These are phyloP conservation scores for Globisporangium echinulatum DNA, from an alignment of 352 stramenopile genomes.

Conservation along the genomic window DNA sequence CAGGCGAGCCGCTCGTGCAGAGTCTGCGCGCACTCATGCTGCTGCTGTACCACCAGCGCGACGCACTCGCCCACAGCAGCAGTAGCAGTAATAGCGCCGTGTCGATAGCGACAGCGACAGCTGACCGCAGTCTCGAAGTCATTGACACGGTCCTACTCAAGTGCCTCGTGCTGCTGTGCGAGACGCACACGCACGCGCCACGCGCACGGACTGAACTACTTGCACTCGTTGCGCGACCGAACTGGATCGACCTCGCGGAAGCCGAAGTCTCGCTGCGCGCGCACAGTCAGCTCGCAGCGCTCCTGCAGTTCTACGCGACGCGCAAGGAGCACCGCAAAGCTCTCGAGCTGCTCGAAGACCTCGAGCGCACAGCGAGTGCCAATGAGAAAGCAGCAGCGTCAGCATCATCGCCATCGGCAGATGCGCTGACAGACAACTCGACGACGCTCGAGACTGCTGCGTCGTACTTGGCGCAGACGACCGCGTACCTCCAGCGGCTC, in stretches of 20 bases:
- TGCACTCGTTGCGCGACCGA: constrained; percentile 40
- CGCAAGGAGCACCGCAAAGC: constrained; percentile 72
- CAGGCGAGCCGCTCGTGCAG: constrained; percentile 42
- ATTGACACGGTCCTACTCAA: constrained; percentile 82
- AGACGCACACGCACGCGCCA: constrained; percentile 30
- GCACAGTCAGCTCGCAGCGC: constrained; percentile 47
- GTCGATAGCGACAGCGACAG: too few species aligned
- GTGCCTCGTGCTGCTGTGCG: constrained; percentile 60
- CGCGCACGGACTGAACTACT: constrained; percentile 39
- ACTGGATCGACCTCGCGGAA: constrained; percentile 70
- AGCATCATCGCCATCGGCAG: constrained; percentile 1
- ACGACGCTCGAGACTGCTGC: constrained; percentile 13
- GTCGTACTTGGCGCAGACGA: constrained; percentile 56
- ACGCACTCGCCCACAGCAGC: constrained; percentile 11
- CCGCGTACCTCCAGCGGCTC: constrained; percentile 59
- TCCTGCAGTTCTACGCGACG: constrained; percentile 65
- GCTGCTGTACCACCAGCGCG: constrained; percentile 41
- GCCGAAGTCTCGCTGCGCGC: constrained; percentile 72
- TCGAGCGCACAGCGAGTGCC: constrained; percentile 50
- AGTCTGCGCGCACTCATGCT: constrained; percentile 48
- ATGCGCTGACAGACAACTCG: neutral
- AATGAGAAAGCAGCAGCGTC: constrained; percentile 2
- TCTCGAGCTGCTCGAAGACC: constrained; percentile 73
- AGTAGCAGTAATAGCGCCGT: neutral
- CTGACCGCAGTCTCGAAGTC: constrained; percentile 28